Conservation (phyloP, 1,139 yeast species). For the Candida freyschussii region DNA sequence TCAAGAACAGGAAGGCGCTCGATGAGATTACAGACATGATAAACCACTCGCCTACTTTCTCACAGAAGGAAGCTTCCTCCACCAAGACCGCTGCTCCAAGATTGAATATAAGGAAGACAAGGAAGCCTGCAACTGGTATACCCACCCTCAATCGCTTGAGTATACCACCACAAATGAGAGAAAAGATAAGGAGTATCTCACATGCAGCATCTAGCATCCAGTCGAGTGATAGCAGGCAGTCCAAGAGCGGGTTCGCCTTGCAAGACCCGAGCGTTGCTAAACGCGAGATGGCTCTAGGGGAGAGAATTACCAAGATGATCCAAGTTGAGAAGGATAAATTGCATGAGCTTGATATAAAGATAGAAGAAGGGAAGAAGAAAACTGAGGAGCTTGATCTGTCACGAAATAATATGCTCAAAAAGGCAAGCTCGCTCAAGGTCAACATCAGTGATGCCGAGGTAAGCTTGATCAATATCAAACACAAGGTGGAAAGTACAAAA, state of each 20-base stretch:
- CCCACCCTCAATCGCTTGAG: slow-evolving; percentile 3
- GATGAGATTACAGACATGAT: slow-evolving; percentile 13
- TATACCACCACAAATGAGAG: slow-evolving; percentile 1
- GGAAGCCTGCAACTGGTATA: slow-evolving; percentile 3
- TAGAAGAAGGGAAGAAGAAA: slow-evolving; percentile 7
- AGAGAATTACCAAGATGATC: slow-evolving; percentile 8
- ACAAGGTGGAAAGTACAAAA: slow-evolving; percentile 9
- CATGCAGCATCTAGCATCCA: slow-evolving; percentile 2
- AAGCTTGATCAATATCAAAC: slow-evolving; percentile 12
- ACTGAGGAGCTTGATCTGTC: slow-evolving; percentile 6
- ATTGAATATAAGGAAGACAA: slow-evolving; percentile 1
- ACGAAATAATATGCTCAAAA: slow-evolving; percentile 2
- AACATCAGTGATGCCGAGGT: slow-evolving; percentile 17
- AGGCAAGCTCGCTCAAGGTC: slow-evolving; percentile 7
- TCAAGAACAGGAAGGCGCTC: slow-evolving; percentile 20
- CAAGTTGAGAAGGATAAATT: slow-evolving; percentile 11
- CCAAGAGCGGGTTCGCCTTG: background rate
- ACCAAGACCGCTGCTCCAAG: slow-evolving; percentile 4
- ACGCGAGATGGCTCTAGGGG: slow-evolving; percentile 7
- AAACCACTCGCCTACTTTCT: slow-evolving; percentile 16
- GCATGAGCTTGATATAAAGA: slow-evolving; percentile 8
- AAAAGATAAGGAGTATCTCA: slow-evolving; percentile 3
- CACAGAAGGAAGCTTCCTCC: slow-evolving; percentile 1
- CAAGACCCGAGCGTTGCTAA: slow-evolving; percentile 14
- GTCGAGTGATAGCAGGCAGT: slow-evolving; percentile 2